Evolutionary conservation across 2,329 filamentous ascomycete species (phyloP), one percentile per base, ranked within the genome.

Genomic region (Epicoccum sorghinum): DNA sequence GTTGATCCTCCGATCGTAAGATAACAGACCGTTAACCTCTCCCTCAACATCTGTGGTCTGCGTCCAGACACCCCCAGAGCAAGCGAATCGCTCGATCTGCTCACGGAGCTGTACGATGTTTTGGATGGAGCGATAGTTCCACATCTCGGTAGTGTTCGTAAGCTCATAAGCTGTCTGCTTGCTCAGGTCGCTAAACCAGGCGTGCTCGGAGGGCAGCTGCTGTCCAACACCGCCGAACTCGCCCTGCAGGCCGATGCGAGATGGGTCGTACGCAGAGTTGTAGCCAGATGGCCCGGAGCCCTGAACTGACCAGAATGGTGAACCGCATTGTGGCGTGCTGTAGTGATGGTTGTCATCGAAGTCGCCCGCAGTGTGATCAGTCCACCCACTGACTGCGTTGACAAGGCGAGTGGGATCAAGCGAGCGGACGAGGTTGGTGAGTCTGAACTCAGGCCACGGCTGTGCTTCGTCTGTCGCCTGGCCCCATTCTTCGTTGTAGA

Each of bases 41-140:
- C 87, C 88, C 68, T 90, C 88, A 0, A 90, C 88, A 62, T 90
- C 88, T 0, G 86, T 89, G 0, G 87, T 90, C 76, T 90, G 88
- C 0, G 88, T 90, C 82, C 86, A 90, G 0, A 90, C 82, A 9
- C 82, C 88, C 0, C 84, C 88, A 30, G 83, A 88, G 73, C 88
- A 90, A 0, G 83, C 79, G 51, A 80, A 89, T 9, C 73, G 73
- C 53, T 83, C 78, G 10, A 79, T 70, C 55, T 84, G 82, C 2
- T 80, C 78, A 10, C 68, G 64, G 3, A 84, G 69, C 53, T 84
- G 80, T 3, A 45, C 60, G 3, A 83, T 73, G 2, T 84, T 68
- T 12, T 81, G 62, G 37, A 86, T 81, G 0, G 83, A 81, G 44
- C 88, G 85, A 68, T 87, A 87, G 71, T 89, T 89, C 82, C 87